These are phyloP conservation scores for Phaeotremella skinneri DNA, from an alignment of 768 basidiomycete genomes.

Conservation along the genomic window DNA sequence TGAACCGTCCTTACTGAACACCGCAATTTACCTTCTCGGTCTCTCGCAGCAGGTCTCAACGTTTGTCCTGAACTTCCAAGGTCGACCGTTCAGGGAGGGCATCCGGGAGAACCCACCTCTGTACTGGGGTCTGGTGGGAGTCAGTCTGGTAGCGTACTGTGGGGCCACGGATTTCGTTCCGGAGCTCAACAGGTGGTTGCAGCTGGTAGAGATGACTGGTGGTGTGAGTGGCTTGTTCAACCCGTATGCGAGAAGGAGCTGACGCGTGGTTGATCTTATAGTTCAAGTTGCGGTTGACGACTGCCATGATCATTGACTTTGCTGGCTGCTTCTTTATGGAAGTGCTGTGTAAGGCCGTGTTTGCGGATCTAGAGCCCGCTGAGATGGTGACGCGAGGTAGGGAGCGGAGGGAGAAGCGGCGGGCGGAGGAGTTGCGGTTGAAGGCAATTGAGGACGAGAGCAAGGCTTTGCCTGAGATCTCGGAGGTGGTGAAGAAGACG, in stretches of 20 bases:
- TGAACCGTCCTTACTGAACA: slow-evolving; percentile 89
- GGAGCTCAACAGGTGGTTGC: slow-evolving; percentile 93
- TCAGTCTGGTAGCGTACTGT: slow-evolving; percentile 83
- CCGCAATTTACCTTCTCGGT: slow-evolving; percentile 91
- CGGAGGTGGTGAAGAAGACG: slow-evolving; percentile 32
- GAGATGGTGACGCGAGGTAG: slow-evolving; percentile 77
- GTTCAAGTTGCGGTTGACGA: slow-evolving; percentile 80
- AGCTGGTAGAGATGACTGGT: slow-evolving; percentile 84
- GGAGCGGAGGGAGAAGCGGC: slow-evolving; percentile 67
- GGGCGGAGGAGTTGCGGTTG: slow-evolving; percentile 56
- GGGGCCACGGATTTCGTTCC: slow-evolving; percentile 94
- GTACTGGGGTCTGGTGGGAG: slow-evolving; percentile 87
- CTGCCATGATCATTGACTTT: slow-evolving; percentile 83
- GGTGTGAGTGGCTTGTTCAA: slow-evolving; percentile 60
- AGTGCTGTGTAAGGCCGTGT: slow-evolving; percentile 73
- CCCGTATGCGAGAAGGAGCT: neutral
- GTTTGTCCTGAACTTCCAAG: slow-evolving; percentile 98
- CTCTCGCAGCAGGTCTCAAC: slow-evolving; percentile 98
- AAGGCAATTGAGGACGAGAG: slow-evolving; percentile 9
- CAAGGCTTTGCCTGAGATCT: slow-evolving; percentile 16
- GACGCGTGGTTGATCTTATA: slow-evolving; percentile 45
- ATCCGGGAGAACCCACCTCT: slow-evolving; percentile 93
- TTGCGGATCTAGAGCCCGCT: slow-evolving; percentile 84
- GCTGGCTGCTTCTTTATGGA: slow-evolving; percentile 83
- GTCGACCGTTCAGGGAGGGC: slow-evolving; percentile 96